These are phyloP conservation scores for Ceratocystis lukuohia DNA, from an alignment of 2,329 filamentous ascomycete genomes.

Conservation along the genomic window DNA sequence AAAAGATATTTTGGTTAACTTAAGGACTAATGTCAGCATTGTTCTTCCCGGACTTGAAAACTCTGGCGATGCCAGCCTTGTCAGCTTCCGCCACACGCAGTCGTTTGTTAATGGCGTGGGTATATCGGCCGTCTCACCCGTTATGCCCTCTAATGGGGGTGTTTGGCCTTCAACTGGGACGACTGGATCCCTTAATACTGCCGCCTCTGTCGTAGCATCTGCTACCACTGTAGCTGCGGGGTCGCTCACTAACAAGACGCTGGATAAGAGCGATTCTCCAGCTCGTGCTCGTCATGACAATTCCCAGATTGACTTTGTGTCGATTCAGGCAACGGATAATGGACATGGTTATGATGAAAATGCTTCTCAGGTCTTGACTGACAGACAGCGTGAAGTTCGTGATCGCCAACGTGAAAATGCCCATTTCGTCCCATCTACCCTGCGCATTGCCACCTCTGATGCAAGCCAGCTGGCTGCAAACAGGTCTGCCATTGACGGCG, in stretches of 20 bases:
- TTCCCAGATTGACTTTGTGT: constrained; percentile 66
- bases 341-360: constrained; percentile 31
- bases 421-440: constrained; percentile 9
- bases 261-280: neutral
- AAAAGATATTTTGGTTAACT: constrained; percentile 45
- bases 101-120: constrained; percentile 17
- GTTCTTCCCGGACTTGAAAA: constrained; percentile 30
- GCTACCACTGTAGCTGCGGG: neutral
- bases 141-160: constrained; percentile 8
- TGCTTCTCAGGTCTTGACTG: constrained; percentile 58
- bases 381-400: constrained; percentile 64
- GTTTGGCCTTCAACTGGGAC: neutral
- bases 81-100: constrained; percentile 21
- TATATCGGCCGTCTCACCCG: constrained; percentile 14
- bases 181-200: neutral
- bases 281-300: constrained; percentile 54
- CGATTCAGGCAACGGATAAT: constrained; percentile 46
- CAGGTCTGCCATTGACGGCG: neutral
- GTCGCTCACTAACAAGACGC: constrained; percentile 5
- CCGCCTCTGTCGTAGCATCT: neutral
- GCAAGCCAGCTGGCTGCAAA: neutral
- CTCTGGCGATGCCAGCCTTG: constrained; percentile 24
- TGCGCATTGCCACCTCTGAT: neutral
- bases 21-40: constrained; percentile 41
- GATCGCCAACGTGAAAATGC: constrained; percentile 56